Conservation (phyloP, 176 grass and related monocot species). For the Eleusine coracana region DNA sequence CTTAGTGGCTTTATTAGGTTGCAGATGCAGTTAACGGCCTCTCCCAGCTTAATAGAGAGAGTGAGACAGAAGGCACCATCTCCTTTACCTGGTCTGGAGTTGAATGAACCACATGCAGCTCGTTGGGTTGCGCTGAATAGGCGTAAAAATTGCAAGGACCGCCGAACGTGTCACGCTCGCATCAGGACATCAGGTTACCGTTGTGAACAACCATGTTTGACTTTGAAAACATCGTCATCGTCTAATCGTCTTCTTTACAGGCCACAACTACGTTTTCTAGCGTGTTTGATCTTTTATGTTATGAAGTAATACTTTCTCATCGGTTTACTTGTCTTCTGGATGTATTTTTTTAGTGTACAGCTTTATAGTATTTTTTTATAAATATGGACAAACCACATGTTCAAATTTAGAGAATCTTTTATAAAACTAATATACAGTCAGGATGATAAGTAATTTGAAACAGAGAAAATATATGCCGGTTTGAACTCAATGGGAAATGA, state of each 20-base stretch:
- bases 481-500: neutral
- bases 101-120: neutral
- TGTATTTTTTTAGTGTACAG: no score
- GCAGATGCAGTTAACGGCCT: neutral
- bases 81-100: neutral
- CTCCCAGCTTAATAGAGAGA: neutral
- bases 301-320: no score
- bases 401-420: no score
- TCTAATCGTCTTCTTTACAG: neutral
- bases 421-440: no score
- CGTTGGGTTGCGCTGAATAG: neutral
- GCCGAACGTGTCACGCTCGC: neutral
- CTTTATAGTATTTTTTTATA: no score
- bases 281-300: neutral
- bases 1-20: neutral
- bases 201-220: neutral
- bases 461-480: neutral
- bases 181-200: neutral
- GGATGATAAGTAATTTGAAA: no score
- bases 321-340: no score
- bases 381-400: no score
- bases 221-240: neutral
- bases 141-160: neutral
- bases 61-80: neutral
- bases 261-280: neutral